These are phyloP conservation scores for Mycena sanguinolenta DNA, from an alignment of 768 basidiomycete species.

Conservation along the genomic window DNA sequence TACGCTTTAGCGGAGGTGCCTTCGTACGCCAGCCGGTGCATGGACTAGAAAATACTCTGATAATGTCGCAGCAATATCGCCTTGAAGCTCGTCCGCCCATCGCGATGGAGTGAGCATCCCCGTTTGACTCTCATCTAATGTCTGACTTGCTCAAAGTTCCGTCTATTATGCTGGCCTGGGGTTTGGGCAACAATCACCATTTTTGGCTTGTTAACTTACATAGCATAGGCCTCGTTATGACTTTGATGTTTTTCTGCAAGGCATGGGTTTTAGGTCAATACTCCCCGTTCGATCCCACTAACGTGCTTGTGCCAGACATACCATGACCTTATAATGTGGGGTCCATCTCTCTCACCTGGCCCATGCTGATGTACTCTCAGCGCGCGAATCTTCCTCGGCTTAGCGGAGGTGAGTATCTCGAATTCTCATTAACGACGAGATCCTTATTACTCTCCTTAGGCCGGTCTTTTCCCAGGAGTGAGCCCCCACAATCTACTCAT, in stretches of 20 bases:
- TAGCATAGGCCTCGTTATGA: constrained; percentile 43
- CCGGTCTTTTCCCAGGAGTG: constrained; percentile 56
- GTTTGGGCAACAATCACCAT: constrained; percentile 15
- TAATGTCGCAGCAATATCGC: constrained; percentile 39
- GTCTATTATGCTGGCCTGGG: constrained; percentile 46
- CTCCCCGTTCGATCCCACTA: too few relatives aligned
- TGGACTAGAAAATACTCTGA: neutral
- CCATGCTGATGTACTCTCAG: constrained; percentile 33
- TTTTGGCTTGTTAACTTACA: neutral
- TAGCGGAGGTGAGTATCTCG: too few relatives aligned
- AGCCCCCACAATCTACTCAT: constrained; percentile 10
- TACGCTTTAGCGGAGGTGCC: constrained; percentile 46
- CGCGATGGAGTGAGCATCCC: constrained; percentile 41
- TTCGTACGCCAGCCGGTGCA: constrained; percentile 37
- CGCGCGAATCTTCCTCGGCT: constrained; percentile 55
- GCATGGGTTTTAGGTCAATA: too few relatives aligned
- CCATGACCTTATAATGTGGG: constrained; percentile 42
- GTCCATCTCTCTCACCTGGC: neutral
- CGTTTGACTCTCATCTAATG: neutral
- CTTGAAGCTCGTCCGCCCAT: constrained; percentile 44
- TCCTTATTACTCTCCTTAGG: too few relatives aligned
- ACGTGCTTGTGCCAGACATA: too few relatives aligned
- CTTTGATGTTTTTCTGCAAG: constrained; percentile 44
- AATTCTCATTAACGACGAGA: too few relatives aligned
- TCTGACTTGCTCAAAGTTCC: constrained; percentile 34